Base-by-base conservation (phyloP, 2,329 filamentous ascomycete species). In the Alternaria ventricosa region DNA sequence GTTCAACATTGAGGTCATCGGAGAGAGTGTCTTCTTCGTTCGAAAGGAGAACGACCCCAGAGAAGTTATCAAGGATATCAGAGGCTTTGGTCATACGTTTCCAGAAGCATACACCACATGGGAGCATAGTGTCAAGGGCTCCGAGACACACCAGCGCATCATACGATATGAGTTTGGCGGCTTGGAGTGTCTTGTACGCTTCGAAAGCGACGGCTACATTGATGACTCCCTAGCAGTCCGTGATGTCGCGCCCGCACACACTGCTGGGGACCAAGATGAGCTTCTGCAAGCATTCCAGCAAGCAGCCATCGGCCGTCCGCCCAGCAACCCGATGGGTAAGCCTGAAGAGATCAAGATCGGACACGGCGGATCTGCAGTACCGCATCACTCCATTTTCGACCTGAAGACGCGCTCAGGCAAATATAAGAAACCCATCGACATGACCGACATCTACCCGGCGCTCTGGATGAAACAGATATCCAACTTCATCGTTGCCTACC, bases 91-190 rank as follows among this genome's bases (percentile, higher is more conserved):
- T 0, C 89, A 92, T 68, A 84, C 87, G 0, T 92, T 93, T 66
- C 88, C 88, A 0, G 88, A 91, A 51, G 82, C 83, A 1, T 89
- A 91, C 70, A 92, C 90, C 0, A 87, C 83, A 0, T 92, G 89
- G 89, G 85, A 86, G 10, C 11, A 69, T 0, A 83, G 82, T 1
- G 85, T 88, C 0, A 83, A 81, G 49, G 81, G 82, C 0, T 92
- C 89, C 0, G 79, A 78, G 2, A 88, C 87, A 0, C 88, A 92
- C 64, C 89, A 92, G 71, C 83, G 89, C 2, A 71, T 92, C 8
- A 69, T 92, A 1, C 77, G 79, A 4, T 92, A 92, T 64, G 63
- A 78, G 0, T 87, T 92, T 67, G 87, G 82, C 0, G 85, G 81
- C 1, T 70, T 89, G 11, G 76, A 78, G 0, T 82, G 84, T 51